Conservation (phyloP, 192 early-diverging fungal species). For the Coemansia pectinata region DNA sequence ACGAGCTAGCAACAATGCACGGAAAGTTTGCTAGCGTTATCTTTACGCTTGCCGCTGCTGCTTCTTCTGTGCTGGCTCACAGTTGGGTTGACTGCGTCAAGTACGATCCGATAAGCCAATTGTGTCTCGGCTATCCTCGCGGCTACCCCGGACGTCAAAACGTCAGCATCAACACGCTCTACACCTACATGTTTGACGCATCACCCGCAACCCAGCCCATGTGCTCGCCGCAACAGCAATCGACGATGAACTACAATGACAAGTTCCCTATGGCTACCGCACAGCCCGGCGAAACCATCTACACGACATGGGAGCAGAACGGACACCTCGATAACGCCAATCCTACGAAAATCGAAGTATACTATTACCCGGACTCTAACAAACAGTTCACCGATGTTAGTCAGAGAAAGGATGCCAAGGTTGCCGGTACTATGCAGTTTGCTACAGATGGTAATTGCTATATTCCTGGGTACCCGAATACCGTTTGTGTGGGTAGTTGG, state of each 20-base stretch:
- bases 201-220: constrained; percentile 44
- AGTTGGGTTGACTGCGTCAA: constrained; percentile 64
- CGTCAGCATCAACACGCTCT: constrained; percentile 52
- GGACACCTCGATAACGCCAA: constrained; percentile 56
- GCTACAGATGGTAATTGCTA: constrained; percentile 54
- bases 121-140: constrained; percentile 54
- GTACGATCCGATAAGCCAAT: constrained; percentile 43
- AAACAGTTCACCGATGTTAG: constrained; percentile 33
- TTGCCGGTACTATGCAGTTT: constrained; percentile 52
- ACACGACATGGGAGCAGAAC: constrained; percentile 59
- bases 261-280: constrained; percentile 53
- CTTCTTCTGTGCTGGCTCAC: constrained; percentile 56
- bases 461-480: constrained; percentile 39
- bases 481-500: constrained; percentile 56
- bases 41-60: not conserved
- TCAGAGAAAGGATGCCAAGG: constrained; percentile 26
- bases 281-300: constrained; percentile 56
- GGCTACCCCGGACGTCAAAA: constrained; percentile 58
- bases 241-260: constrained; percentile 26
- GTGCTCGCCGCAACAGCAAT: constrained; percentile 51
- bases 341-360: constrained; percentile 46
- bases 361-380: constrained; percentile 31
- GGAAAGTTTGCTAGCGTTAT: not conserved
- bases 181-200: constrained; percentile 56
- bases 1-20: not conserved